Base-by-base conservation (phyloP, 768 basidiomycete genomes). In the Podaxis sp. region DNA sequence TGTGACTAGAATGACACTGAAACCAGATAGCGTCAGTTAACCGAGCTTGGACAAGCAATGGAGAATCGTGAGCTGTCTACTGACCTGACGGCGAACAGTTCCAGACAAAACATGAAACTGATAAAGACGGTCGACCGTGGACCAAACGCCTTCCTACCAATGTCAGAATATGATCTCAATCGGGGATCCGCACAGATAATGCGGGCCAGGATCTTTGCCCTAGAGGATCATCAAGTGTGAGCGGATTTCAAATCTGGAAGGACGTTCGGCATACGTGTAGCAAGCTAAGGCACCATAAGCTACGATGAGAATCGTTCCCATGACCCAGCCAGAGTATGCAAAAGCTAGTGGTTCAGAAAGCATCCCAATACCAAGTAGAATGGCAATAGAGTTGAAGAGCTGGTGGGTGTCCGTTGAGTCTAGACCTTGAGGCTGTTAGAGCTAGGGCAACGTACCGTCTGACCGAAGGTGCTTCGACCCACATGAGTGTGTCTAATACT, bases 291-390 rank as follows among this genome's bases (percentile, higher is more conserved):
- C 80, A 0, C 90, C 93, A 68, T 94, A 95, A 57, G 84, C 83
- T 11, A 92, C 70, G 61, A 96, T 85, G 15, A 98, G 77, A 25
- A 82, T 6, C 0, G 87, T 88, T 0, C 96, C 96, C 40, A 81
- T 77, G 17, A 89, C 75, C 96, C 96, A 98, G 2, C 96, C 96
- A 2, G 93, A 85, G 68, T 93, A 93, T 0, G 94, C 86, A 68
- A 97, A 96, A 0, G 96, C 96, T 25, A 97, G 79, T 0, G 94
- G 93, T 70, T 93, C 88, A 12, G 93, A 93, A 17, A 96, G 81
- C 80, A 96, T 88, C 3, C 94, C 94, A 65, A 96, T 89, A 5
- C 94, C 94, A 19, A 94, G 79, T 11, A 96, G 77, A 37, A 95
- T 90, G 13, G 93, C 93, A 36, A 89, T 90, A 9, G 88, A 88